Base-by-base conservation (phyloP, 495 filamentous ascomycete genomes). In the Aspergillus panamensis region DNA sequence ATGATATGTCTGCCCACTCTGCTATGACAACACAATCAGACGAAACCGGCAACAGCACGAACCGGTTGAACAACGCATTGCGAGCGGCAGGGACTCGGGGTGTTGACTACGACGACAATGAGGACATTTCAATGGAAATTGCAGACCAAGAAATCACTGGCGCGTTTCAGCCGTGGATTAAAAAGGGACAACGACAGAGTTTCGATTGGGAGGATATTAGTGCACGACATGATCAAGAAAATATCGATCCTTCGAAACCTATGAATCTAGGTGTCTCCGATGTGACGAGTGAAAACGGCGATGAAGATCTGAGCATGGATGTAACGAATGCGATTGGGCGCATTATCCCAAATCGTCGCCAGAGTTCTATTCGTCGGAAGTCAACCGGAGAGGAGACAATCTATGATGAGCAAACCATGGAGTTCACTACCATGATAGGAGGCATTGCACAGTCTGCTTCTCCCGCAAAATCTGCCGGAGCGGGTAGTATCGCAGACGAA, bases 281-380 rank as follows among this genome's bases (percentile, higher is more conserved):
- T 60, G 57, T 55, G 62, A 53, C 32, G n/a, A 62, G 53, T 48
- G 69, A 66, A 4, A 64, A 77, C 14, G 66, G 68, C 17, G 79
- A 82, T 37, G 86, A 88, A 55, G 88, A 90, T 30, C 81, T 90
- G 67, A 90, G 87, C 9, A 91, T 92, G 89, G 91, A 96, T 56
- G 83, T 96, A 48, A 96, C 92, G 1, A 82, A 79, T 56, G 88
- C 85, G 12, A 72, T 96, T 55, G 93, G 93, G n/a, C 82, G 86
- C 4, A 96, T 97, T 49, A 72, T 92, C 29, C 73, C 80, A n/a
- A 76, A 62, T 31, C 66, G 58, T 45, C 67, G 70, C 30, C 63
- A 73, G 58, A 77, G 71, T 47, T 53, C 57, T 14, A 55, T 62
- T 43, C 72, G 67, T 63, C 73, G 76, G 47, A 72, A 70, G 50